Evolutionary conservation across 2,329 filamentous ascomycete species (phyloP).

Genomic region (Rasamsonia emersonii): DNA sequence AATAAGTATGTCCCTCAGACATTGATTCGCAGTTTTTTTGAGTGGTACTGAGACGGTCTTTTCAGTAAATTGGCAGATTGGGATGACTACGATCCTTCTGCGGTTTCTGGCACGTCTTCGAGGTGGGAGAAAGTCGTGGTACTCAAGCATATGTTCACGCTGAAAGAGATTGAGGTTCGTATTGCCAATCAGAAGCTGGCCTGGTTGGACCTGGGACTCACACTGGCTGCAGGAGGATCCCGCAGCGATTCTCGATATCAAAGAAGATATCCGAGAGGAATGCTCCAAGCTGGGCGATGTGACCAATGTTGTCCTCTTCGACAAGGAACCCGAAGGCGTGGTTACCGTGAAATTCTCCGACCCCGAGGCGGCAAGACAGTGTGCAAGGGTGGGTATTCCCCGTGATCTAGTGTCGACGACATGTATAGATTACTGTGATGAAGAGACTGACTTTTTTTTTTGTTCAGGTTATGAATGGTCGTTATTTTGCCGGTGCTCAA

Average conservation of each 20-base stretch:
- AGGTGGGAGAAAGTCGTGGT: slow-evolving; percentile 74
- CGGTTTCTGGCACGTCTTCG: slow-evolving; percentile 47
- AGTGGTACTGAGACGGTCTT: slow-evolving; percentile 10
- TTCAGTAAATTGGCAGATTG: slow-evolving; percentile 81
- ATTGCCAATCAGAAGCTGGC: too few species aligned
- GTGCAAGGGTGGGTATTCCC: slow-evolving; percentile 47
- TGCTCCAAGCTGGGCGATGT: slow-evolving; percentile 78
- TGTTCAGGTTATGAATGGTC: slow-evolving; percentile 60
- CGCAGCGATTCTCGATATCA: slow-evolving; percentile 77
- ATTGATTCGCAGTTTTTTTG: not conserved
- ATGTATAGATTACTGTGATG: not conserved
- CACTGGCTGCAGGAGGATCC: slow-evolving; percentile 55
- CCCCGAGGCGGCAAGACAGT: slow-evolving; percentile 60
- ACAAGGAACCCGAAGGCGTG: slow-evolving; percentile 75
- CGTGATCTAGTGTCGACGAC: not conserved
- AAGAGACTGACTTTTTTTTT: slow-evolving; percentile 2
- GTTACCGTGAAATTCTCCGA: slow-evolving; percentile 76
- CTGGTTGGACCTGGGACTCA: slow-evolving; percentile 11
- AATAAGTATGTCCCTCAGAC: slow-evolving; percentile 45
- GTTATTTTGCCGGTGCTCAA: slow-evolving; percentile 64
- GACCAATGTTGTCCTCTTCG: slow-evolving; percentile 85
- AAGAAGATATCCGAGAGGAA: slow-evolving; percentile 87
- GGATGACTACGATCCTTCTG: slow-evolving; percentile 74
- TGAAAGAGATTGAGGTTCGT: slow-evolving; percentile 63
- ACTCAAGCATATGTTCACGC: slow-evolving; percentile 86